Evolutionary conservation across 1,139 yeast species (phyloP).

Genomic region (Lodderomyces margitis): DNA sequence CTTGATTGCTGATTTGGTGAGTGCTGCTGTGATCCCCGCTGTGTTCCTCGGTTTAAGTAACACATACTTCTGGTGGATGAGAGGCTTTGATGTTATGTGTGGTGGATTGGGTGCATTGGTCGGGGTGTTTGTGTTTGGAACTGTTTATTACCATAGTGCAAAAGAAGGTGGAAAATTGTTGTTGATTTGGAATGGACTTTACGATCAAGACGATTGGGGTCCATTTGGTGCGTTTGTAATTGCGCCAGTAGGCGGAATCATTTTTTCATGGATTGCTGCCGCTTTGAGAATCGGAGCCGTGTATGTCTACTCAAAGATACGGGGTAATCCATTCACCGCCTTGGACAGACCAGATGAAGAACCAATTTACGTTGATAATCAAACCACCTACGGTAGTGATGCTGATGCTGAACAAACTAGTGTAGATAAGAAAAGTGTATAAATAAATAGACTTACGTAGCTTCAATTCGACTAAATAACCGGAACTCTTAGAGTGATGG

Average conservation of each 20-base stretch:
- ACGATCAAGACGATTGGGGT: conserved; percentile 81
- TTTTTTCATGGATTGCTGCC: conserved; percentile 54
- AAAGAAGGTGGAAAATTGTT: conserved; percentile 72
- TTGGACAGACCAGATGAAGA: conserved; percentile 43
- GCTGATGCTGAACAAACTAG: background rate
- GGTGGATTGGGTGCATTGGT: conserved; percentile 84
- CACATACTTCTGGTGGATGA: conserved; percentile 58
- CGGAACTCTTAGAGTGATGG: background rate
- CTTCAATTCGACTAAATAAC: background rate
- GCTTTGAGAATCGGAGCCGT: conserved; percentile 45
- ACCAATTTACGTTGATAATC: conserved; percentile 15
- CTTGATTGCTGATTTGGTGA: conserved; percentile 85
- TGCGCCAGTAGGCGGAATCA: conserved; percentile 80
- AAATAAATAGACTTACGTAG: conserved; percentile 1
- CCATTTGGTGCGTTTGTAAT: conserved; percentile 92
- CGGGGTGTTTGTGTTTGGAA: conserved; percentile 79
- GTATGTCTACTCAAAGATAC: conserved; percentile 36
- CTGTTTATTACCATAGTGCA: conserved; percentile 71
- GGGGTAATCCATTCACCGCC: conserved; percentile 53
- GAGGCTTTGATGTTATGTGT: conserved; percentile 78
- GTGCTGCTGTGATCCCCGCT: conserved; percentile 85
- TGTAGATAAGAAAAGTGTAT: conserved; percentile 11
- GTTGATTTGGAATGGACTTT: conserved; percentile 76
- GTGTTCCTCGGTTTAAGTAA: conserved; percentile 75
- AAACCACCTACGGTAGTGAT: conserved; percentile 16